A percentile compares a stretch with the other conserved stretches of the same genome.
phyloP scores from a whole-genome alignment of 2,329 filamentous ascomycete genomes.

The Xylariomycetidae sp. region DNA sequence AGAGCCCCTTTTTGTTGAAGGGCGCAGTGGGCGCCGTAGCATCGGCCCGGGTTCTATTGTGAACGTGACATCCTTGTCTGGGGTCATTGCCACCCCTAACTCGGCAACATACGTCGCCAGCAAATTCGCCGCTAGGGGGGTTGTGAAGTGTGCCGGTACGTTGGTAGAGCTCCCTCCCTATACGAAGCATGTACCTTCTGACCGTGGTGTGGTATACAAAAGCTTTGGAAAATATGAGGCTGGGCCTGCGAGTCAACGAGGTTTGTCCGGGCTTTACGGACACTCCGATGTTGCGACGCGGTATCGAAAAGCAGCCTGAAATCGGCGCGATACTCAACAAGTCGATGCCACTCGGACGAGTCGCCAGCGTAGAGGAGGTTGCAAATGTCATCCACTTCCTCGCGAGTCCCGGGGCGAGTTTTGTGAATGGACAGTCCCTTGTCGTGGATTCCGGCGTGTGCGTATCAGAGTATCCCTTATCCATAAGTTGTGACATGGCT shows the following conservation, averaged over 20 bases:
- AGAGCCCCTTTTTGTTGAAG: slow-evolving; percentile 9
- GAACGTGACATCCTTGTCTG: slow-evolving; percentile 13
- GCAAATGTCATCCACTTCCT: slow-evolving; percentile 7
- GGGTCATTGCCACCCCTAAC: slow-evolving; percentile 2
- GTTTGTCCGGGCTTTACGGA: slow-evolving; percentile 16
- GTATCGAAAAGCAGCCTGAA: slow-evolving; percentile 9
- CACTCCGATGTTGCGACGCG: slow-evolving; percentile 10
- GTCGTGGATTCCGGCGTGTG: slow-evolving; percentile 9
- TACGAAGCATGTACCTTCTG: too few species aligned
- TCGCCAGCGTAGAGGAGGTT: slow-evolving; percentile 6
- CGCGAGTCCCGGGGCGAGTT: slow-evolving; percentile 6
- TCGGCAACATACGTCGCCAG: slow-evolving; percentile 12
- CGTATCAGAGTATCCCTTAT: too few species aligned
- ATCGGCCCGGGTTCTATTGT: slow-evolving; percentile 14
- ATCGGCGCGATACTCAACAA: slow-evolving; percentile 7
- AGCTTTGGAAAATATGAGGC: slow-evolving; percentile 13
- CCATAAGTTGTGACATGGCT: slow-evolving; percentile 3
- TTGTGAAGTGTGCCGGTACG: slow-evolving; percentile 14
- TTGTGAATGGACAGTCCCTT: slow-evolving; percentile 5
- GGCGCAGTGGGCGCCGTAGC: slow-evolving; percentile 10
- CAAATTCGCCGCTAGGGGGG: slow-evolving; percentile 13
- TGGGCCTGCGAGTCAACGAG: slow-evolving; percentile 15
- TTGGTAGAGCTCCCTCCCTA: too few species aligned
- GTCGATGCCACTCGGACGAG: slow-evolving; percentile 9
- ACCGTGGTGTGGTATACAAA: too few species aligned